Evolutionary conservation across 2,329 filamentous ascomycete species (phyloP), one percentile per base, ranked within the genome.

Genomic region (Cryoendolithus antarcticus): DNA sequence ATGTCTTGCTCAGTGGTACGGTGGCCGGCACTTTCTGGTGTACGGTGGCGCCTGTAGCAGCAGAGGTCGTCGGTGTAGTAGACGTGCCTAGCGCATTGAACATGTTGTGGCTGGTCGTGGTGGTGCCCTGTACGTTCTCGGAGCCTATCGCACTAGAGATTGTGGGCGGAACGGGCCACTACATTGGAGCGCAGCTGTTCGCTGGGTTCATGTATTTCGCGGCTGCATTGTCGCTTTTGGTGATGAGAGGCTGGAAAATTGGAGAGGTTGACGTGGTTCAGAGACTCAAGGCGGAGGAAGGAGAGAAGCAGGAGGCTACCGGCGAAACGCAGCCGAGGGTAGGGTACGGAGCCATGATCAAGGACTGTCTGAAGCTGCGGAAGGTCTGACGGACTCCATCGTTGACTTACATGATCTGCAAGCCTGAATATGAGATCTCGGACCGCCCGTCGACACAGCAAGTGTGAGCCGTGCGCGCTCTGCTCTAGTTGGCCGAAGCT

Each of bases 21-120:
- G 75, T 86, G 1, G 76, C 75, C 2, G 84, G 84, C 4, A 79
- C 76, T 0, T 79, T 83, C 48, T 86, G 76, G 59, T 48, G 50
- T 6, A 77, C 78, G 1, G 71, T 81, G 21, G 77, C 66, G 0
- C 82, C 83, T 0, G 75, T 88, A 5, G 73, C 73, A 4, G 80
- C 80, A 2, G 83, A 89, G 58, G 74, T 89, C 1, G 74, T 88
- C 24, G 82, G 82, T 0, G 57, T 89, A 4, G 70, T 71, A 41
- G 62, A 81, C 32, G 66, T 88, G 2, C 80, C 83, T 1, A 75
- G 79, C 9, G 75, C 74, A 49, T 60, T 89, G 30, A 82, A 75
- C 38, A 67, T 89, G 11, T 71, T 77, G 12, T 89, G 83, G 83
- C 53, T 88, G 19, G 66, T 77, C 4, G 68, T 89, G 10, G 74